phyloP scores from a whole-genome alignment of 1,284 basidiomycete species.

The Cryptococcus amylolentus region DNA sequence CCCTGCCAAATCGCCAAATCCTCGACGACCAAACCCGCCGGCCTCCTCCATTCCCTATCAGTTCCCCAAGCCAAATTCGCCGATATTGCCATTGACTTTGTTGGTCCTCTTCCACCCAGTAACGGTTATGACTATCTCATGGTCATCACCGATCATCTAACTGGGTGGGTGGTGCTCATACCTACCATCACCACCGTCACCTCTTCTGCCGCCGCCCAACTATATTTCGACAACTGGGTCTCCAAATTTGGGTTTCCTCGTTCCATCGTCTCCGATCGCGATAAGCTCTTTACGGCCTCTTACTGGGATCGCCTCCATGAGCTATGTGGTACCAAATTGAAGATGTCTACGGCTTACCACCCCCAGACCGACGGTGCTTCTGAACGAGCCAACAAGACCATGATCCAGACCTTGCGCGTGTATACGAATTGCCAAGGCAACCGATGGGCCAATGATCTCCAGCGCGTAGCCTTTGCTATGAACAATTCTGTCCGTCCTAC shows the following conservation, averaged over 20 bases:
- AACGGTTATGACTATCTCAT: neutral
- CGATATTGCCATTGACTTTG: slow-evolving; percentile 1
- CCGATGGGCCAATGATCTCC: neutral
- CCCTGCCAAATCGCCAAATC: neutral
- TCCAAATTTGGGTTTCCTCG: neutral
- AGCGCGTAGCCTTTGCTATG: neutral
- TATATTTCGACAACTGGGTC: neutral
- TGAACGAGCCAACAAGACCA: neutral
- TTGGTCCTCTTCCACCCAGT: neutral
- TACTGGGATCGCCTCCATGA: neutral
- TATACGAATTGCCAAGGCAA: neutral
- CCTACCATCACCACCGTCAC: neutral
- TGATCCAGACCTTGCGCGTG: neutral
- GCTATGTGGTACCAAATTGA: no score
- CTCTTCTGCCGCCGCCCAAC: neutral
- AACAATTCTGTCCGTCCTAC: neutral
- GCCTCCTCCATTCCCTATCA: neutral
- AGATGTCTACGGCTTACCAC: neutral
- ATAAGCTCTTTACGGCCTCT: neutral
- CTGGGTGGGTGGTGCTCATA: neutral
- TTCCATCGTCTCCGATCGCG: neutral
- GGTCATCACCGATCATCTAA: neutral
- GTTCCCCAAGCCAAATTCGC: neutral
- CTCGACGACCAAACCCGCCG: neutral
- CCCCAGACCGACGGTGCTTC: neutral